Base-by-base conservation (phyloP, 768 basidiomycete genomes). In the Auriscalpium vulgare region DNA sequence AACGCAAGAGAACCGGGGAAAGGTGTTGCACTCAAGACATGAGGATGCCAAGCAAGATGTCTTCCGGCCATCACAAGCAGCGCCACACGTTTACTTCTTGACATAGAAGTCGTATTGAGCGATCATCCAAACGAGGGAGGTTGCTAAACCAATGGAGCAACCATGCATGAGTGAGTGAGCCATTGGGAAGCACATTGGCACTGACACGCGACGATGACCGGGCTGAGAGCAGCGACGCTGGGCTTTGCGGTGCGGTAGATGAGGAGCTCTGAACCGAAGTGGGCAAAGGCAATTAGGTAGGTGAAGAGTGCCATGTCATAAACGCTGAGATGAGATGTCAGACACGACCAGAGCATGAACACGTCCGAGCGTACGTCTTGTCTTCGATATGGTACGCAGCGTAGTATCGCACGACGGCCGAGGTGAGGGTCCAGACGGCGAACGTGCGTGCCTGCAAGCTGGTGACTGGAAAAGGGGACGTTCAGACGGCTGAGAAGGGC, bases 231-330 rank as follows among this genome's bases (percentile, higher is more conserved):
- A 0, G 84, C 84, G 0, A 72, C 63, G 47, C 77, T 78, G 49
- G 89, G 59, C 49, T 77, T 84, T 38, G 87, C 82, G 2, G 91
- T 86, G 51, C 83, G 78, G 74, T 85, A 99, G 59, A 97, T 80
- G 65, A 93, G 70, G 43, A 89, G 66, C 72, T 99, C 95, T 16
- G 90, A 86, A 40, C 79, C 78, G 68, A 97, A 97, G 73, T 99
- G 95, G 5, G 78, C 81, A 66, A 92, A 88, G 2, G 93, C 95
- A 63, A 97, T 83, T 54, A 93, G 80, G 73, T 95, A 98, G 38
- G 91, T 87, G 65, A 87, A 74, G 57, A 97, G 71, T 7, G 92
- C 81, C 75, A 97, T 85, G 69, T 95, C 87, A 71, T 97, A 99
- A 19, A 94, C 72, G 29, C 95, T 97, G 63, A n/a, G 37, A 63